Percentiles rank a stretch among this genome's conserved stretches.
phyloP scores from a whole-genome alignment of 169 alveolate genomes.

The Plasmodium ovale region DNA sequence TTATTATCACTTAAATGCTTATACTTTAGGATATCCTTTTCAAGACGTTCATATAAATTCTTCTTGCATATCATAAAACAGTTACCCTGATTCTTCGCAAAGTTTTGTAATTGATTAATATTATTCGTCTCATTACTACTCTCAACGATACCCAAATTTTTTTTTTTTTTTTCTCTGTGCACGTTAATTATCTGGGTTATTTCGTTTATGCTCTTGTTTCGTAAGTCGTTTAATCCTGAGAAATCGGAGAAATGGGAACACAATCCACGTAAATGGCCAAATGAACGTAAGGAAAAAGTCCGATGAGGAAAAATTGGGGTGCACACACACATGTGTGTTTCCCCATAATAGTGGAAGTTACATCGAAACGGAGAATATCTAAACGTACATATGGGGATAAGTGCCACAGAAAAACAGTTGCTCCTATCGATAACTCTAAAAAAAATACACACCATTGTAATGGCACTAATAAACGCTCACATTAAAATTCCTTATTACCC shows the following conservation, averaged over 20 bases:
- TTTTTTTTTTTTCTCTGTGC: conserved; percentile 30
- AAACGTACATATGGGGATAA: too few species aligned
- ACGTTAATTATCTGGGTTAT: conserved; percentile 31
- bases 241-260: background rate
- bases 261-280: background rate
- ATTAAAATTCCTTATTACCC: conserved; percentile 1
- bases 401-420: too few species aligned
- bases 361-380: too few species aligned
- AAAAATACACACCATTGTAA: too few species aligned
- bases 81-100: conserved; percentile 41
- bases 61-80: conserved; percentile 40
- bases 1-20: conserved; percentile 24
- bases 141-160: background rate
- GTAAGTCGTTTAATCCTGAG: conserved; percentile 40
- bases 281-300: too few species aligned
- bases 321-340: too few species aligned
- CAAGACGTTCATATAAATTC: conserved; percentile 37
- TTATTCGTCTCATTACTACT: conserved; percentile 22
- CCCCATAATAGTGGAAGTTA: too few species aligned
- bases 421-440: too few species aligned
- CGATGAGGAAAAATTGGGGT: background rate
- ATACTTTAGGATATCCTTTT: conserved; percentile 31
- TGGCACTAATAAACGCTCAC: background rate
- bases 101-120: conserved; percentile 14
- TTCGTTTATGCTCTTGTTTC: conserved; percentile 52